Base-by-base conservation (phyloP, 305 asterid species). In the Nicotiana rustica region DNA sequence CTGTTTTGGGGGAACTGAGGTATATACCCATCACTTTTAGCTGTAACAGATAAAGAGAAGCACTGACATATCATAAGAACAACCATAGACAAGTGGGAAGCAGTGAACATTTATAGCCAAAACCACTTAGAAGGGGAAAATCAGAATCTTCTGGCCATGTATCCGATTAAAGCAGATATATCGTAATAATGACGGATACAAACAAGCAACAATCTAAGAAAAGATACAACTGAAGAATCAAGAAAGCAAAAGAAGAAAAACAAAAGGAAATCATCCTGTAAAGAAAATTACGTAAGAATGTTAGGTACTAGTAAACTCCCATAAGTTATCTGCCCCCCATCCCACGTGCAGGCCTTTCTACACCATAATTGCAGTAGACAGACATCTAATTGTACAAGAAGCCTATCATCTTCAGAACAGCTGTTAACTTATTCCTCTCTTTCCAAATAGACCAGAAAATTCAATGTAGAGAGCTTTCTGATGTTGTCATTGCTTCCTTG, bases 1-100 rank as follows among this genome's bases (percentile, higher is more conserved):
- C 99, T 3, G 97, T 95, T 85, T 94, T 95, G 5, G 99, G 99
- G 82, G 93, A 86, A 85, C 99, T 95, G 73, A 95, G 91, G 88
- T 95, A 95, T 86, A 94, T 85, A 77, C 99, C 99, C 99, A 95
- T 95, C 89, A 84, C 85, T 86, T 84, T 67, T 29, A 88, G 83
- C 95, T 90, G 92, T 60, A 83, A 88, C 81, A 86, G 82, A 59
- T 81, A 65, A 83, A 85, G 31, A 76, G 12, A 67, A 67, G 38
- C 31, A 81, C 31, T 12, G 31, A 14, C 62, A 52, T 52, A 55
- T 1, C 78, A 81, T 29, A n/a, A 1, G 31, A 55, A 49, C 41
- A 73, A 49, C 0, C 79, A 52, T 17, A 25, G 65, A 9, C 25
- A 75, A 75, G 25, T 14, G 65, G 21, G 29, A 52, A 33, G 64